Conservation (phyloP, 331 rosid genomes). For the Prunus yedoensis region DNA sequence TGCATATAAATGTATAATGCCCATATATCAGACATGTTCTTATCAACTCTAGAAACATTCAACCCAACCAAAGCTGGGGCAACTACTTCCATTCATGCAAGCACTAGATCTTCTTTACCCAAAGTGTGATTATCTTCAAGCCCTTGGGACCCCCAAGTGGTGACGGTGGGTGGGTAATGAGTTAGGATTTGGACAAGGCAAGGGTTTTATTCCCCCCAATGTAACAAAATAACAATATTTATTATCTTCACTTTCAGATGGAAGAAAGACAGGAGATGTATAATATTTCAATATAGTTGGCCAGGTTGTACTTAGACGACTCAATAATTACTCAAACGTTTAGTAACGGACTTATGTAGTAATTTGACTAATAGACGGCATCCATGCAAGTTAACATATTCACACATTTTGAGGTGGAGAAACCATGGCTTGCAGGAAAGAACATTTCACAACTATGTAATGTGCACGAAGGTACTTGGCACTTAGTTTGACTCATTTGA, state of each 20-base stretch:
- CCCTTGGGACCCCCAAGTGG: neutral
- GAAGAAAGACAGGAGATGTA: neutral
- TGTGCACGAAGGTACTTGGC: neutral
- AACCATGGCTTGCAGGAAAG: neutral
- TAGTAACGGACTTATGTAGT: neutral
- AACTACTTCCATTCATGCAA: neutral
- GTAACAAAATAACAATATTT: neutral
- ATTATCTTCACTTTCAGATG: neutral
- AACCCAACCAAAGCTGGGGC: constrained; percentile 1
- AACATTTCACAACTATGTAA: neutral
- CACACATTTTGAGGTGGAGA: neutral
- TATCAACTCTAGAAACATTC: neutral
- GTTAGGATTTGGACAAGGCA: neutral
- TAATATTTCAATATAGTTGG: neutral
- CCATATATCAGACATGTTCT: neutral
- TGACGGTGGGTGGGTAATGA: neutral
- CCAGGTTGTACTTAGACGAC: neutral
- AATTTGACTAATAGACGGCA: neutral
- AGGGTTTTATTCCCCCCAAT: neutral
- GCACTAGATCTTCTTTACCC: neutral
- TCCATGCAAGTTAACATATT: neutral
- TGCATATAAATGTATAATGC: constrained; percentile 29
- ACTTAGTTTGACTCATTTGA: neutral
- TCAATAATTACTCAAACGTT: neutral
- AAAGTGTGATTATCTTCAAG: neutral